Evolutionary conservation across 2,329 filamentous ascomycete genomes (phyloP).

Genomic region (Arthrobotrys megalospora): DNA sequence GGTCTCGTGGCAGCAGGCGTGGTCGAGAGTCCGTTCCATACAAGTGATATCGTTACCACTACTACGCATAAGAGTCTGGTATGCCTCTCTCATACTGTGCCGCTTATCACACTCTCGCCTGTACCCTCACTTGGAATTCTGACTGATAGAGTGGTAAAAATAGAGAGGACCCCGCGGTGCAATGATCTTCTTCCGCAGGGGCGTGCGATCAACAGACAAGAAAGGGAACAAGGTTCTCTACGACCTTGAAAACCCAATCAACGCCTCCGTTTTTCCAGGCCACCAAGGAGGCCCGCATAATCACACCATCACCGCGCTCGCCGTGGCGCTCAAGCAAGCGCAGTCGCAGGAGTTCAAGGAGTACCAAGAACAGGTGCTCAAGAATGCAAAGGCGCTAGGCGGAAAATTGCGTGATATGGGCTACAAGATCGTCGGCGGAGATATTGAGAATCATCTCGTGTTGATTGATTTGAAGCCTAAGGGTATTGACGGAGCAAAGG

Average conservation of each 20-base stretch:
- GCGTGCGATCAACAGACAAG: constrained; percentile 85
- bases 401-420: constrained; percentile 82
- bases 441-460: constrained; percentile 97
- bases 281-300: constrained; percentile 99
- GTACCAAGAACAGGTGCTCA: constrained; percentile 90
- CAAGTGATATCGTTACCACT: constrained; percentile 95
- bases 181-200: constrained; percentile 98
- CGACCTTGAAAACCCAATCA: constrained; percentile 93
- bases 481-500: constrained; percentile 86
- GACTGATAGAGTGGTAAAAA: constrained; percentile 16
- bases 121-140: constrained; percentile 7
- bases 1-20: constrained; percentile 93
- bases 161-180: constrained; percentile 89
- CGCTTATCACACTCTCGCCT: constrained; percentile 7
- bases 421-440: constrained; percentile 91
- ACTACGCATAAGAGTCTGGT: constrained; percentile 95
- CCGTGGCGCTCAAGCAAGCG: constrained; percentile 94
- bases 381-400: constrained; percentile 91
- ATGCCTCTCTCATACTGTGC: constrained; percentile 16
- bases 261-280: constrained; percentile 95
- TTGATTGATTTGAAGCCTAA: constrained; percentile 92
- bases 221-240: constrained; percentile 84
- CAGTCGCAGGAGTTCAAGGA: constrained; percentile 89
- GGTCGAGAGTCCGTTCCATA: constrained; percentile 88
- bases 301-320: constrained; percentile 96